Percentiles rank a stretch among this genome's conserved stretches.
These are phyloP conservation scores for Babesia gibsoni DNA, from an alignment of 169 alveolate genomes.

Conservation along the genomic window DNA sequence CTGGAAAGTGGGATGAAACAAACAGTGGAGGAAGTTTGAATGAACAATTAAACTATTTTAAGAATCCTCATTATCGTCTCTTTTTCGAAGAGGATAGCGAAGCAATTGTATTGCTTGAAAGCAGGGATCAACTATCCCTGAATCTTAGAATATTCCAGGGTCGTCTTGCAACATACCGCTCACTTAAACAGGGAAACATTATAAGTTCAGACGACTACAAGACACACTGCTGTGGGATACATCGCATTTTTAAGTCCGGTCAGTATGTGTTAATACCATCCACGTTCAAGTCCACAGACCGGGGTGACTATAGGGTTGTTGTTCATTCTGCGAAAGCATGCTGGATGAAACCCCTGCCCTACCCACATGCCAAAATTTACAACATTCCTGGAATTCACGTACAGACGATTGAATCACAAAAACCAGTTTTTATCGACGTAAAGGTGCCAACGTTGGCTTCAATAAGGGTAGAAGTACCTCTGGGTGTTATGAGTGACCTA, in stretches of 20 bases:
- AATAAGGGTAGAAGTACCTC: background rate
- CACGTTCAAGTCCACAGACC: slow-evolving; percentile 21
- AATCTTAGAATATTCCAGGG: slow-evolving; percentile 75
- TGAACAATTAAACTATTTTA: slow-evolving; percentile 72
- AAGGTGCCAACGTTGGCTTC: slow-evolving; percentile 3
- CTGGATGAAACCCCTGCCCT: slow-evolving; percentile 1
- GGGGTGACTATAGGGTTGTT: slow-evolving; percentile 15
- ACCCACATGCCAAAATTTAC: background rate
- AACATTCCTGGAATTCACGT: background rate
- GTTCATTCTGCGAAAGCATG: background rate
- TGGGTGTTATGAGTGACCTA: slow-evolving; percentile 6
- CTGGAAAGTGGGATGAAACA: slow-evolving; percentile 66
- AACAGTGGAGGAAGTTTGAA: slow-evolving; percentile 79
- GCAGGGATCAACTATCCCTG: slow-evolving; percentile 72
- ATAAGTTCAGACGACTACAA: slow-evolving; percentile 73
- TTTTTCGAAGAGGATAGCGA: slow-evolving; percentile 57
- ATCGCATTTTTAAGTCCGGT: slow-evolving; percentile 55
- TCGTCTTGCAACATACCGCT: slow-evolving; percentile 71
- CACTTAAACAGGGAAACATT: slow-evolving; percentile 70
- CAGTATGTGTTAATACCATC: slow-evolving; percentile 69
- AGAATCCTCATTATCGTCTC: slow-evolving; percentile 76
- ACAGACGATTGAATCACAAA: background rate
- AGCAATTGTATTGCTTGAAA: slow-evolving; percentile 68
- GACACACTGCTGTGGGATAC: slow-evolving; percentile 72
- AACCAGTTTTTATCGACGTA: background rate